Percentiles rank a stretch among this genome's conserved stretches.
Conservation (phyloP, 2,329 filamentous ascomycete genomes). For the Zasmidium angulare region DNA sequence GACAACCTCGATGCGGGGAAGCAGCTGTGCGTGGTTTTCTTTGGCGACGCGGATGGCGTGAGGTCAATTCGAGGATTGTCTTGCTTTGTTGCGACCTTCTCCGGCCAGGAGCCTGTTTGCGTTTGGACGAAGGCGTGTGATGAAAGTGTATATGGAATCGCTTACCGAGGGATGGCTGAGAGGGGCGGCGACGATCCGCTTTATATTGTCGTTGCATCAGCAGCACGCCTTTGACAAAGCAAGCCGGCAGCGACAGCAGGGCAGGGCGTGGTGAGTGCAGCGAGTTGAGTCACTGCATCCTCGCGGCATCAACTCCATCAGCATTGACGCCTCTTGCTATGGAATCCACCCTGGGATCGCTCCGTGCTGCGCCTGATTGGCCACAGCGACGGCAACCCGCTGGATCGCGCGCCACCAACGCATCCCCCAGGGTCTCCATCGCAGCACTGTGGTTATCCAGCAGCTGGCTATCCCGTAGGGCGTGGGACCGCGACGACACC, state of each 20-base stretch:
- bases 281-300: neutral
- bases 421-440: neutral
- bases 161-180: neutral
- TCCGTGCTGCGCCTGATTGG: neutral
- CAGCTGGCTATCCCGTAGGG: neutral
- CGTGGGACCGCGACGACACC: neutral
- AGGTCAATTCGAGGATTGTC: neutral
- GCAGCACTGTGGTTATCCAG: neutral
- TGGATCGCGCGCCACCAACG: neutral
- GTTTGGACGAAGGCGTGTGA: neutral
- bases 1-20: conserved; percentile 3
- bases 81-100: neutral
- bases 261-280: neutral
- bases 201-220: neutral
- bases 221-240: neutral
- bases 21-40: neutral
- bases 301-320: neutral
- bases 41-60: conserved; percentile 3
- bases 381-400: neutral
- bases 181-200: neutral
- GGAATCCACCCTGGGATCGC: neutral
- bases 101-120: neutral
- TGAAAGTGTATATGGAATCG: neutral
- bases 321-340: conserved; percentile 3
- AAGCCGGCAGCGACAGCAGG: neutral